Base-by-base conservation (phyloP, 208 protist genomes). In the Leptomonas pyrrhocoris region DNA sequence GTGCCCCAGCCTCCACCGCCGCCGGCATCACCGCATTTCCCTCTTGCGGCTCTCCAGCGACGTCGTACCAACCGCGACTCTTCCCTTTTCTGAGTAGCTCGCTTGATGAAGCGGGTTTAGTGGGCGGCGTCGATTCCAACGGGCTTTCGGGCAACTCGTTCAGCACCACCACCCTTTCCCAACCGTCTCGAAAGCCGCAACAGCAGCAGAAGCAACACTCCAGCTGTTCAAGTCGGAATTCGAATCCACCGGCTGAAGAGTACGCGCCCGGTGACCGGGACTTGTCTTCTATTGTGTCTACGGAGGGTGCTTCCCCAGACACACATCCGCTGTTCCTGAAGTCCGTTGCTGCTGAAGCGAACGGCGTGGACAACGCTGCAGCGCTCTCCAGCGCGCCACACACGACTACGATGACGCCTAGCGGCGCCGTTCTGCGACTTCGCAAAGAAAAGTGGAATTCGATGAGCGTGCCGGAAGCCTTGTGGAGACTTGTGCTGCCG, bases 401-500 rank as follows among this genome's bases (percentile, higher is more conserved):
- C n/a, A n/a, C n/a, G 7, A n/a, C 6, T 9, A 34, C n/a, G 1
- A 43, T 25, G 11, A 38, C 34, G 4, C n/a, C 57, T 5, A 25
- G 43, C 16, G 16, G 11, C 16, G 43, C 43, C 2, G 2, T 38
- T 13, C 15, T 61, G n/a, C 54, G 51, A 2, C 40, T 19, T 6
- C 31, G 54, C 53, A 75, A 75, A n/a, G 53, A 68, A 16, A 75
- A 63, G 43, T 75, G 69, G 69, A 55, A 69, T 45, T 27, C 69
- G 7, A 56, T 57, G 27, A 68, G 40, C 55, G n/a, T 75, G 11
- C 12, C 53, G 16, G 69, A 75, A 36, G 60, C 69, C 6, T 34
- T 75, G 34, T 75, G 69, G 69, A 40, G 69, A 4, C 45, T 75
- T 6, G 69, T 75, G 18, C 34, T 75, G 21, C 69, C 69, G 15